Percentiles rank a stretch among this genome's conserved stretches.
phyloP scores from a whole-genome alignment of 2,329 filamentous ascomycete species.

The Paecilomyces fulvus region DNA sequence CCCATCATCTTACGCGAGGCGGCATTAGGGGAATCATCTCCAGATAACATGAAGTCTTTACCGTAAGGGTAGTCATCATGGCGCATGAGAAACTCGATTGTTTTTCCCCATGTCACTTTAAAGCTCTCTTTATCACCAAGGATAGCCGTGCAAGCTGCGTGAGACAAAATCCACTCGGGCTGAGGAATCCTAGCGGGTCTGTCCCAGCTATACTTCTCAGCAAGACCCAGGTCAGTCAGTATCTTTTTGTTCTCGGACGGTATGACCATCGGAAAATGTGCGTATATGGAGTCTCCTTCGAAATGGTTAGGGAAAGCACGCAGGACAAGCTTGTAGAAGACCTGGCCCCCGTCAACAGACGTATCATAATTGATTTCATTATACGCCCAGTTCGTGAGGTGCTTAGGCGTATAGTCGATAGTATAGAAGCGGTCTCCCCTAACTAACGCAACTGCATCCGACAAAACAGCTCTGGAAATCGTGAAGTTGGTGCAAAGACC shows the following conservation, averaged over 20 bases:
- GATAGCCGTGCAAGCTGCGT: constrained; percentile 36
- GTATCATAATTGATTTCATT: constrained; percentile 35
- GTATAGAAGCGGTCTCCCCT: constrained; percentile 42
- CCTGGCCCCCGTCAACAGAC: constrained; percentile 40
- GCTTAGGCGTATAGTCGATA: constrained; percentile 36
- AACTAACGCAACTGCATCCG: constrained; percentile 40
- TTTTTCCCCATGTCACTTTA: constrained; percentile 40
- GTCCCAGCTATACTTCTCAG: constrained; percentile 34
- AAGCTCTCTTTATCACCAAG: constrained; percentile 36
- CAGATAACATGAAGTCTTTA: constrained; percentile 41
- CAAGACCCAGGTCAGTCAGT: constrained; percentile 31
- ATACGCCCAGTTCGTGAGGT: constrained; percentile 40
- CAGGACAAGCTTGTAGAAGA: constrained; percentile 46
- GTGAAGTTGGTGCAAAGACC: constrained; percentile 43
- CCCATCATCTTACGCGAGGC: constrained; percentile 37
- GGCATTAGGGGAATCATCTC: constrained; percentile 34
- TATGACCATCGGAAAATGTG: constrained; percentile 42
- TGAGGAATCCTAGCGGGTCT: constrained; percentile 21
- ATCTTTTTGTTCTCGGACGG: constrained; percentile 40
- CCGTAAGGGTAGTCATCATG: constrained; percentile 28
- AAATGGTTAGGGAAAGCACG: constrained; percentile 44
- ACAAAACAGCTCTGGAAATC: constrained; percentile 35
- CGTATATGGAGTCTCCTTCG: constrained; percentile 41
- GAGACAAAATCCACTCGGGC: constrained; percentile 36
- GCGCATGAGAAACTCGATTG: constrained; percentile 38